These are phyloP conservation scores for Colletotrichum navitas DNA, from an alignment of 2,329 filamentous ascomycete species.

Conservation along the genomic window DNA sequence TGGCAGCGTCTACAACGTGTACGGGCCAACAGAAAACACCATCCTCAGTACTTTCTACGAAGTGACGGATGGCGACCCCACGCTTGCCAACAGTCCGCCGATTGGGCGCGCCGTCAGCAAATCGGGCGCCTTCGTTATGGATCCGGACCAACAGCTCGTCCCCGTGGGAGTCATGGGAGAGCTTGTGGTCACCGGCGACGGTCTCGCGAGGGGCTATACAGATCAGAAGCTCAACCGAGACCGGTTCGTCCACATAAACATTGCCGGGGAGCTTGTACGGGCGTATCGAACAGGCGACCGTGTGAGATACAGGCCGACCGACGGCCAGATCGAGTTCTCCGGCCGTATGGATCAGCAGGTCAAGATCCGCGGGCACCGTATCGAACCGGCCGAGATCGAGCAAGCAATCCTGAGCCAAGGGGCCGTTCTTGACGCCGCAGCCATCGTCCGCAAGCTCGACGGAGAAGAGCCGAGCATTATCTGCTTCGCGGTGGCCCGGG, in stretches of 20 bases:
- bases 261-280: conserved; percentile 14
- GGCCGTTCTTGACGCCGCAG: conserved; percentile 7
- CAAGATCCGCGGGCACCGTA: conserved; percentile 7
- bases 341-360: conserved; percentile 18
- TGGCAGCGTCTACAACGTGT: conserved; percentile 14
- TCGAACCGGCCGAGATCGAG: conserved; percentile 17
- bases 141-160: background rate
- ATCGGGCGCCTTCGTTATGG: conserved; percentile 10
- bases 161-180: conserved; percentile 11
- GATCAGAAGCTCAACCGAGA: conserved; percentile 33
- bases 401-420: conserved; percentile 4
- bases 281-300: conserved; percentile 48
- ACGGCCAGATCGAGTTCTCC: conserved; percentile 36
- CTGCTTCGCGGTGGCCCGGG: background rate
- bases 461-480: conserved; percentile 7
- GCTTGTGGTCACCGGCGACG: conserved; percentile 11
- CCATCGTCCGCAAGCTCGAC: background rate
- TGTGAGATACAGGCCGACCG: conserved; percentile 36
- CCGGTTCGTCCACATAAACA: conserved; percentile 42
- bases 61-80: background rate
- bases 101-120: conserved; percentile 8
- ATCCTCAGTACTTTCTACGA: conserved; percentile 6
- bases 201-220: conserved; percentile 16
- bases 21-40: conserved; percentile 11
- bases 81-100: background rate